These are phyloP conservation scores for Podospora pseudocomata DNA, from an alignment of 495 filamentous ascomycete genomes.

Conservation along the genomic window DNA sequence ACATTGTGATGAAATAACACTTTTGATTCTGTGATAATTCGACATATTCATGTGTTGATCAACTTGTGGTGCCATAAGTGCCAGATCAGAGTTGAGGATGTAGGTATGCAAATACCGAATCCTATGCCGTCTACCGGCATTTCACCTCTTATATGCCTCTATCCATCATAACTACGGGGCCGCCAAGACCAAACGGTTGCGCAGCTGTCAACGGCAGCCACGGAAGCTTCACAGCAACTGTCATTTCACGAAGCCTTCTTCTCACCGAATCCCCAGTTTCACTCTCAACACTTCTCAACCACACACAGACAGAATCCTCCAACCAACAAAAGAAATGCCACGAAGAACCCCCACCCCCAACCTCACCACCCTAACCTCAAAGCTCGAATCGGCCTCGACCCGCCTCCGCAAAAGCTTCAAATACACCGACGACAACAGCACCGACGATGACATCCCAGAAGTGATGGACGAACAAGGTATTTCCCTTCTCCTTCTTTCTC, in stretches of 20 bases:
- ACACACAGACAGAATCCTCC: too few species aligned
- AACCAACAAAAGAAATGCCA: background rate
- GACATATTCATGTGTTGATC: background rate
- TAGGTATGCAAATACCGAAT: background rate
- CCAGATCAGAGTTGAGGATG: background rate
- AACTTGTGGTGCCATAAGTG: background rate
- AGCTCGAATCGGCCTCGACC: conserved; percentile 25
- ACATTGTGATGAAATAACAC: background rate
- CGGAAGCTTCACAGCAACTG: background rate
- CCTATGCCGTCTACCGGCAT: background rate
- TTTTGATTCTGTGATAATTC: background rate
- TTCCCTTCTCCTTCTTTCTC: background rate
- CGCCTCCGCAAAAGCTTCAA: conserved; percentile 60
- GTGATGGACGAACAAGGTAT: conserved; percentile 64
- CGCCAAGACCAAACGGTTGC: background rate
- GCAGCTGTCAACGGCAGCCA: background rate
- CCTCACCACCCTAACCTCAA: background rate
- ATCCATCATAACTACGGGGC: background rate
- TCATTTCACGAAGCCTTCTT: background rate
- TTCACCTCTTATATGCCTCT: background rate
- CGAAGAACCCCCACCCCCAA: background rate
- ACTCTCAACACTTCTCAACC: too few species aligned
- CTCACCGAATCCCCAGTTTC: too few species aligned
- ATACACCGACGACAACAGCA: conserved; percentile 55
- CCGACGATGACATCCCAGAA: conserved; percentile 39